Percentiles rank a stretch among this genome's conserved stretches.
phyloP scores from a whole-genome alignment of 257 asterid species.

The Buddleja alternifolia region DNA sequence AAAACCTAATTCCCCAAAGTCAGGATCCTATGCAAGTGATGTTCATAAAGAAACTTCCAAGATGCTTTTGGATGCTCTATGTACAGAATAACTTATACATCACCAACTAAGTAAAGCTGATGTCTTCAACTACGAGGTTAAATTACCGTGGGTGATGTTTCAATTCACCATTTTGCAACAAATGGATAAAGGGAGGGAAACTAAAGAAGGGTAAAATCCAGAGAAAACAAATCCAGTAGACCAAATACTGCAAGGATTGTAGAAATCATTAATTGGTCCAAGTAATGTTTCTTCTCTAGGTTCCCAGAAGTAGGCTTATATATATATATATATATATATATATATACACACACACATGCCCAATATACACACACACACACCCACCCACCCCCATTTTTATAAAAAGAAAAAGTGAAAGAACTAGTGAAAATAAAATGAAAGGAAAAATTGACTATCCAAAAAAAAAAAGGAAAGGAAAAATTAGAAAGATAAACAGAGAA shows the following conservation, averaged over 20 bases:
- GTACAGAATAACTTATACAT: background rate
- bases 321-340: too few species aligned
- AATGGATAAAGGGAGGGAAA: background rate
- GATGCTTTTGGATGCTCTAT: conserved; percentile 16
- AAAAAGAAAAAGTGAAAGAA: background rate
- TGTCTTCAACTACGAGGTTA: conserved; percentile 6
- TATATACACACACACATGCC: too few species aligned
- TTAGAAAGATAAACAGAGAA: background rate
- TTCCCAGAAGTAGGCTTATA: conserved; percentile 11
- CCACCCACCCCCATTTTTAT: too few species aligned
- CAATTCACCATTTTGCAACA: conserved; percentile 19
- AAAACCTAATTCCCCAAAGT: background rate
- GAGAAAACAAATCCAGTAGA: background rate
- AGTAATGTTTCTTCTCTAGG: background rate
- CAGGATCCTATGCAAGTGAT: background rate
- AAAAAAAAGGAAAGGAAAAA: background rate
- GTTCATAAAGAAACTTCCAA: conserved; percentile 20
- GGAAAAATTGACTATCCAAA: too few species aligned
- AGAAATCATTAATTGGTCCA: background rate
- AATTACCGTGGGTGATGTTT: background rate
- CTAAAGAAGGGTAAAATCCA: background rate
- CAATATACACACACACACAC: too few species aligned
- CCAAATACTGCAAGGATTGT: background rate
- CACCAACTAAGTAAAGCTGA: conserved; percentile 1
- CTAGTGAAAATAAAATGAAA: background rate